A percentile compares a stretch with the other conserved stretches of the same genome.
Evolutionary conservation across 2,329 filamentous ascomycete species (phyloP).

Genomic region (Aspergillus brasiliensis): DNA sequence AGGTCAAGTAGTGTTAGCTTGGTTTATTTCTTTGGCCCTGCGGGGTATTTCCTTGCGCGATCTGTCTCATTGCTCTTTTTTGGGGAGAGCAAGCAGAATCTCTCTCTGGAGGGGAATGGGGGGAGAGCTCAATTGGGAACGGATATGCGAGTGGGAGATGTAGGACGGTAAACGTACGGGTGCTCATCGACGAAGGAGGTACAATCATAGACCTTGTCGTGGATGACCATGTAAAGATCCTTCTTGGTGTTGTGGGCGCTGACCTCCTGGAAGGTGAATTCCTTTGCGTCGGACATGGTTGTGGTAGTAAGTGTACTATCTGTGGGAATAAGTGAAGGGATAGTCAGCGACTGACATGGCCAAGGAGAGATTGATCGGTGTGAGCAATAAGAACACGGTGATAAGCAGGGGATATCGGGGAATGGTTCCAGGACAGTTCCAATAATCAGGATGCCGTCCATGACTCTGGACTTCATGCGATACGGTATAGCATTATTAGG

Average conservation of each 20-base stretch:
- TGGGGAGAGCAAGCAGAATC: no score
- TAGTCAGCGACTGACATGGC: not conserved
- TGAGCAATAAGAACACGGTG: not conserved
- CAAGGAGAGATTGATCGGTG: not conserved
- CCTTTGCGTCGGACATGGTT: conserved; percentile 57
- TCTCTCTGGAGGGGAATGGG: no score
- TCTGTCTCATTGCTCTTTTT: not conserved
- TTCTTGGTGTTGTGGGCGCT: conserved; percentile 86
- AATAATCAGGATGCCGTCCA: not conserved
- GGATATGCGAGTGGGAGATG: no score
- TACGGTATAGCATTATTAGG: not conserved
- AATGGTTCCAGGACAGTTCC: not conserved
- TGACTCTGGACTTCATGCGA: not conserved
- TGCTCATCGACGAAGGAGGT: conserved; percentile 95
- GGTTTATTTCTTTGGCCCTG: conserved; percentile 1
- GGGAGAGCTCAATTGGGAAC: conserved; percentile 2
- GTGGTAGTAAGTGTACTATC: not conserved
- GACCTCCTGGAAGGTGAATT: conserved; percentile 78
- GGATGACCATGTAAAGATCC: conserved; percentile 86
- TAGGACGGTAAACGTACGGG: conserved; percentile 61
- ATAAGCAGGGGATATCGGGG: not conserved
- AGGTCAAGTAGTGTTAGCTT: conserved; percentile 4
- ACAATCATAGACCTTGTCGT: conserved; percentile 94
- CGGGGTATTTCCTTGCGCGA: not conserved
- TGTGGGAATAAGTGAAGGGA: not conserved